Base-by-base conservation (phyloP, 2,329 filamentous ascomycete species). In the Aspergillus costaricaensis region DNA sequence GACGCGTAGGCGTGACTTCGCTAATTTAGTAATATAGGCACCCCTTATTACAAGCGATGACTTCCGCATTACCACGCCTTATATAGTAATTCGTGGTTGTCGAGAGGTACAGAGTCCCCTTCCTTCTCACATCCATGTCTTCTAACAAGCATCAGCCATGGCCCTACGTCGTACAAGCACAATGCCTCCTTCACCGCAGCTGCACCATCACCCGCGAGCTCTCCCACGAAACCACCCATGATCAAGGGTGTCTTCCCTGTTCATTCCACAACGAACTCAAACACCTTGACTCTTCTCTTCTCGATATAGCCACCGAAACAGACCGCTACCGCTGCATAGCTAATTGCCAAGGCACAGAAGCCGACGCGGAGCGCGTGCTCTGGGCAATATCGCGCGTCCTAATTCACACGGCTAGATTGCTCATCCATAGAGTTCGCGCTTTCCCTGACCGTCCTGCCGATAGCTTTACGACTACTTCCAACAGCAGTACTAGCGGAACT, bases 31-130 rank as follows among this genome's bases (percentile, higher is more conserved):
- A n/a, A 4, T 14, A 0, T 50, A 70, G 68, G 47, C 62, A 1
- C 69, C 69, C 14, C 59, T 70, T 12, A 55, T 70, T 10, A 58
- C 56, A 9, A 32, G 58, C 7, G 41, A 66, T 27, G 69, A 71
- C 41, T 52, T 55, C 30, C 60, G 69, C 14, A 70, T 71, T 14
- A 70, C 65, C 4, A 70, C 67, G 0, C 59, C 65, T 0, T 68
- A 61, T 56, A 65, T 68, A 6, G 58, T 57, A 44, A 66, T 70
- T 47, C 43, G 60, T 8, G 62, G 63, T 1, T 57, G 49, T 15
- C 50, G 59, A 4, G 68, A 71, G 63, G 69, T 71, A 58, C 14
- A 9, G 47, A 8, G 14, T 5, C 17, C 14, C n/a, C 1, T 55
- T 19, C 4, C 12, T n/a, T 27, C 7, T 25, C 12, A 23, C 17